Percentiles rank a stretch among this genome's conserved stretches.
phyloP scores from a whole-genome alignment of 352 stramenopile species.

The Phytophthora sansomeana region DNA sequence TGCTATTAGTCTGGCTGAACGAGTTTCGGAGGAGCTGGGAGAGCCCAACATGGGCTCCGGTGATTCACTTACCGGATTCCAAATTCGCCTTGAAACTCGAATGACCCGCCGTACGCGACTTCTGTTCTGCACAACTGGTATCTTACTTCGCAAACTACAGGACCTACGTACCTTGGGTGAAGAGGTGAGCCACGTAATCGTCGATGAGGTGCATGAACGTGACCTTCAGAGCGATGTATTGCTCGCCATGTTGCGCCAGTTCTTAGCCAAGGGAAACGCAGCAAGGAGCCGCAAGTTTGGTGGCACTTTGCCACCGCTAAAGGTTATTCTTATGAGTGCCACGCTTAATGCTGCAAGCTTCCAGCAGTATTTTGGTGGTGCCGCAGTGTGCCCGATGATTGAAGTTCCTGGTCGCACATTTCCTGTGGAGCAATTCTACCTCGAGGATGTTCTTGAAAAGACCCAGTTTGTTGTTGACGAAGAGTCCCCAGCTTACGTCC shows the following conservation, averaged over 20 bases:
- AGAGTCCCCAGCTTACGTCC: conserved; percentile 55
- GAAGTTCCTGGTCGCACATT: conserved; percentile 95
- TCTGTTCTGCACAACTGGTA: conserved; percentile 96
- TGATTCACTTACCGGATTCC: conserved; percentile 88
- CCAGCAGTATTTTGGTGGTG: conserved; percentile 94
- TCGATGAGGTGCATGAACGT: conserved; percentile 99
- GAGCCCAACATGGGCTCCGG: conserved; percentile 69
- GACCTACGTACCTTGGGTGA: conserved; percentile 74
- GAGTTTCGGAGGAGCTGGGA: conserved; percentile 94
- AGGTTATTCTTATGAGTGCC: conserved; percentile 97
- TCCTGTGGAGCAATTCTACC: conserved; percentile 96
- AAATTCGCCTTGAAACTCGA: conserved; percentile 94
- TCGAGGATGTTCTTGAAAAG: conserved; percentile 94
- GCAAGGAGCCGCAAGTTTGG: conserved; percentile 40
- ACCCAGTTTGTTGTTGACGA: conserved; percentile 90
- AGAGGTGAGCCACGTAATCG: conserved; percentile 96
- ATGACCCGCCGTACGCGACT: conserved; percentile 88
- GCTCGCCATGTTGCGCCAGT: conserved; percentile 90
- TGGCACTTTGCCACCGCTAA: conserved; percentile 70
- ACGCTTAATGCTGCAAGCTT: conserved; percentile 97
- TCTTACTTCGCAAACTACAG: conserved; percentile 94
- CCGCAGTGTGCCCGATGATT: conserved; percentile 81
- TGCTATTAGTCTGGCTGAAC: conserved; percentile 94
- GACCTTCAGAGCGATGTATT: conserved; percentile 94
- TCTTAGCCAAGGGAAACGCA: conserved; percentile 65